Base-by-base conservation (phyloP, 768 basidiomycete genomes). In the Trametes punicea region DNA sequence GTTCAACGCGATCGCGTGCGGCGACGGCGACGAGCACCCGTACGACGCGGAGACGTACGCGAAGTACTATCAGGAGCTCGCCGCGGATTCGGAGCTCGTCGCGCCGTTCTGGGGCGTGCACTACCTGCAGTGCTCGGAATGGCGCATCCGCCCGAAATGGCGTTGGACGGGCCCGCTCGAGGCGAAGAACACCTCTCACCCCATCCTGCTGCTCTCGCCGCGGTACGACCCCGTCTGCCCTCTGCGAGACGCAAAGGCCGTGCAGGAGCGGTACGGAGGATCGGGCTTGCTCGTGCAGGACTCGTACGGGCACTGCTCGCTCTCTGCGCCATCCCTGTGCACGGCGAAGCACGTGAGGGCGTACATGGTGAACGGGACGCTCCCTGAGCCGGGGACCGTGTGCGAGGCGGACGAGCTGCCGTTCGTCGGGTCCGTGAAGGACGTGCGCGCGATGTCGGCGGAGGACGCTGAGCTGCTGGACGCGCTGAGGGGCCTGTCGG, bases 221-320 rank as follows among this genome's bases (percentile, higher is more conserved):
- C 59, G 44, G 48, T 60, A 31, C 41, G 62, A 63, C 49, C 58
- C 62, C 4, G 62, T 63, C 34, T 63, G 62, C 44, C 62, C 62
- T 23, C 56, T 63, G 15, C 20, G 38, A 11, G 58, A 63, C 46
- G 62, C 62, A 40, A n/a, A 21, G 34, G 36, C 20, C 10, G 62
- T 63, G 48, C 62, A 59, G 5, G 49, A 27, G 33, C 58, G 62
- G 20, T 63, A 49, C 41, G 31, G 26, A 5, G 61, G 58, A 25
- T 51, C 62, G 30, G 62, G 55, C 20, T 40, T 63, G 45, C 49
- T 63, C 20, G 55, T 63, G 21, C 62, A 63, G 56, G 55, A 60
- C 48, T 63, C 62, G 29, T 54, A 60, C 34, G 62, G 62, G 16
- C 62, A 64, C 29, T 64, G 62, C 47, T 64, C 62, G 41, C 23